Evolutionary conservation across 2,329 filamentous ascomycete species (phyloP), one percentile per base, ranked within the genome.

Genomic region (Scedosporium apiospermum): DNA sequence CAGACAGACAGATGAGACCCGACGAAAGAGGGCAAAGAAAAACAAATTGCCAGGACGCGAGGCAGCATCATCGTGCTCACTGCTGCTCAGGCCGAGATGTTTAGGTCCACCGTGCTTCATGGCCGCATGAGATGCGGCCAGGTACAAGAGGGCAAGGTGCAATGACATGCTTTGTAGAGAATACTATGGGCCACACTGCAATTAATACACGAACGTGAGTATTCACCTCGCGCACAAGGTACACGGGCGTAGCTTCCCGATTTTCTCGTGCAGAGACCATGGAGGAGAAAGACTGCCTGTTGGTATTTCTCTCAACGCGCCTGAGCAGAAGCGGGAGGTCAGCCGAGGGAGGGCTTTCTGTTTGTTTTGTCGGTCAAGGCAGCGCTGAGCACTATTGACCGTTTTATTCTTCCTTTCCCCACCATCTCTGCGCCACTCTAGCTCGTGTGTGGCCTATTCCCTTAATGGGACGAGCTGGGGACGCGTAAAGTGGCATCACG

Each of bases 321-420:
- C 66, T 38, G 49, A 62, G 58, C 64, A 34, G 30, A 34, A 34
- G 30, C 61, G 58, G 58, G 58, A 63, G 63, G 67, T 64, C 63
- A 64, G 65, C 68, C 67, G 68, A 71, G 68, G 65, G 65, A 68
- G 60, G 61, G 30, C 38, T 58, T 65, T 63, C 53, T 65, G 65
- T 68, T 67, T 69, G 67, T 67, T 71, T 70, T 69, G 72, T 73
- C 72, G 72, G 72, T 74, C 44, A 49, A 49, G 44, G 44, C 44
- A 38, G 34, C 34, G 34, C 10, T 38, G 34, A 38, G 44, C 18
- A 49, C 6, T 49, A 49, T 49, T 49, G 44, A 38, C 34, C 10
- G 44, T 21, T 72, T 73, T 70, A 72, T 72, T 70, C 67, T 67
- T 23, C 67, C 67, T 23, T 65, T 64, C 66, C 62, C 64, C 68